Evolutionary conservation across 2,329 filamentous ascomycete genomes (phyloP), one percentile per base, ranked within the genome.

Genomic region (Reticulascus tulasneorum): DNA sequence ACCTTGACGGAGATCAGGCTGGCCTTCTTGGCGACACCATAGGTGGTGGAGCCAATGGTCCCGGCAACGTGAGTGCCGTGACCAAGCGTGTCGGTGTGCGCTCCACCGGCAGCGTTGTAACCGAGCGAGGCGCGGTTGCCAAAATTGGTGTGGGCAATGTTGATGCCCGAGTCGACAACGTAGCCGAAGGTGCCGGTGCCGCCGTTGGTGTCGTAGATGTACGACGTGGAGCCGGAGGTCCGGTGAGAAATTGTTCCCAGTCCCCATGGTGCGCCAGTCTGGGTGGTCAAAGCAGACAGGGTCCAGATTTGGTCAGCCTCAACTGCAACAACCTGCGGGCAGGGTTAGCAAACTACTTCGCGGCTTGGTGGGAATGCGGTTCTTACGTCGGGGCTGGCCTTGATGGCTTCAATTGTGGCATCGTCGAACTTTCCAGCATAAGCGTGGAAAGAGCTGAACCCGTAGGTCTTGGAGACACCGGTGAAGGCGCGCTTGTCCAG

Each of bases 91-190:
- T 69, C 59, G 34, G 54, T 54, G 29, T 58, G 51, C 24, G 48
- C 50, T 33, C 56, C 55, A 33, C 52, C 52, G 8, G 56, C 45
- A 13, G 55, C 59, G 26, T 62, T 66, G 38, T 54, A 56, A 5
- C 62, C 61, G 22, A 53, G 56, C 15, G 46, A 51, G 21, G 66
- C 68, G 9, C 68, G 63, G 9, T 62, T 62, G 29, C 60, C 62
- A 29, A 71, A 71, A 28, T 70, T 58, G 35, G 51, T 23, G 48
- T 79, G 75, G 6, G 50, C 38, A 15, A 55, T 62, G 26, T 63
- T 60, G 34, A 79, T 67, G 23, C 75, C 75, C 0, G 69, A 75
- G 51, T 79, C 75, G 37, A 79, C 55, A 33, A 79, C 55, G 50
- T 78, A 79, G 31, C 67, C 58, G 41, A 63, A 76, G 33, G 57